Evolutionary conservation across 768 basidiomycete genomes (phyloP).

Genomic region (Boletus fagicola): DNA sequence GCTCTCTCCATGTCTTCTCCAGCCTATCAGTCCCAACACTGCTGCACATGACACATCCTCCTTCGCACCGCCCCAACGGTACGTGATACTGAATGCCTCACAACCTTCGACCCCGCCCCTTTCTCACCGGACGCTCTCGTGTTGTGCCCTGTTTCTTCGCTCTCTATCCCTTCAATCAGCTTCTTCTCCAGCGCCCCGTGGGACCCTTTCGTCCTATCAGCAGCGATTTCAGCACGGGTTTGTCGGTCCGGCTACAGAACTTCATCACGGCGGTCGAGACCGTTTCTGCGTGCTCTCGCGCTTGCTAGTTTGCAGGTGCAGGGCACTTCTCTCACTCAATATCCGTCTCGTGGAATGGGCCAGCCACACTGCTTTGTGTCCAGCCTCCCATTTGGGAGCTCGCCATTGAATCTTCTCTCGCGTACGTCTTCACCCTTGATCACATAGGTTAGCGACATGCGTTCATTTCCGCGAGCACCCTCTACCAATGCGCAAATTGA

Average conservation of each 20-base stretch:
- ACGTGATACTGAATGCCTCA: background rate
- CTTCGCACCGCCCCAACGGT: background rate
- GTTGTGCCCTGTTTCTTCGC: background rate
- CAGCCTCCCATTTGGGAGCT: conserved; percentile 7
- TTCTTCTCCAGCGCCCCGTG: conserved; percentile 11
- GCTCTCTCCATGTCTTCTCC: background rate
- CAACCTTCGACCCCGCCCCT: background rate
- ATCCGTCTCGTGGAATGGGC: conserved; percentile 1
- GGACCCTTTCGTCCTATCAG: background rate
- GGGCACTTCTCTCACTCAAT: background rate
- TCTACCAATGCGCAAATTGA: conserved; percentile 11
- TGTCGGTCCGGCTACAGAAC: conserved; percentile 5
- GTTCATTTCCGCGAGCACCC: conserved; percentile 25
- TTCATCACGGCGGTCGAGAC: conserved; percentile 2
- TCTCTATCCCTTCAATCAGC: background rate
- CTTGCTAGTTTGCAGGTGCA: background rate
- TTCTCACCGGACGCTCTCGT: background rate
- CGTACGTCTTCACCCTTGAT: conserved; percentile 18
- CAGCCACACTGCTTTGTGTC: background rate
- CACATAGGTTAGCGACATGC: conserved; percentile 7
- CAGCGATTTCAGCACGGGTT: background rate
- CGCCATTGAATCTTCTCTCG: conserved; percentile 7
- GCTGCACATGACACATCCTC: too few relatives aligned
- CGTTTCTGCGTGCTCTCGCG: background rate
- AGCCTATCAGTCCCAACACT: background rate